Evolutionary conservation across 345 rosid genomes (phyloP), one percentile per base, ranked within the genome.

Genomic region (Eucalyptus microcorys): DNA sequence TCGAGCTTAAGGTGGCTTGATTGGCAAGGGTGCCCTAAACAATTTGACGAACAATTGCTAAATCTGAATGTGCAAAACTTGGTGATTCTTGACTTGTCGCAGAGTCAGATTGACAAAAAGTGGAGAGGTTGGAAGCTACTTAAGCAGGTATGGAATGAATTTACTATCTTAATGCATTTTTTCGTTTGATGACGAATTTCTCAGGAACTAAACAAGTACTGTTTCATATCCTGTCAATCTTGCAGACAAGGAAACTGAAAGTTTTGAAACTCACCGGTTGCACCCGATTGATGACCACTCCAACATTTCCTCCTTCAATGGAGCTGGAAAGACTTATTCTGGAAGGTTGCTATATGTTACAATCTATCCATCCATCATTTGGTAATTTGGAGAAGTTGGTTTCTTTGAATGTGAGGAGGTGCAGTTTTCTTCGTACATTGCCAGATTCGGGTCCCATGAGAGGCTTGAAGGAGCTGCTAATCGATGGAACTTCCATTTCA

Each of bases 111-210:
- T 19, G 2, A 3, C 4, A 0, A 1, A 17, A 24, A 3, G 3
- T 3, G 55, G 24, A 7, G 24, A 0, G 55, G 4, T 7, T 19
- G 55, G 55, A 2, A 17, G 0, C 4, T 17, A 3, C 55, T 7
- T 17, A 5, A 0, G 24, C 3, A 7, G 55, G 55, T 52, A 19
- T 1, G 24, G 0, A 50, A 0, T 16, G 22, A 50, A 50, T 50
- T 50, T 0, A 50, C 53, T 50, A 0, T 17, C 53, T 50, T 6
- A 1, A 2, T 16, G 1, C 1, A 16, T 14, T 50, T 1, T 50
- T 1, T 1, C 22, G 16, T 52, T 52, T 3, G 0, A 52, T 4
- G 0, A 52, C 1, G 26, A 6, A 17, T 52, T 52, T 19, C 57
- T 19, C 0, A 0, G 57, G 57, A 19, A 0, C 4, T 17, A 3